Evolutionary conservation across 768 basidiomycete genomes (phyloP).

Genomic region (Mycena rosella): DNA sequence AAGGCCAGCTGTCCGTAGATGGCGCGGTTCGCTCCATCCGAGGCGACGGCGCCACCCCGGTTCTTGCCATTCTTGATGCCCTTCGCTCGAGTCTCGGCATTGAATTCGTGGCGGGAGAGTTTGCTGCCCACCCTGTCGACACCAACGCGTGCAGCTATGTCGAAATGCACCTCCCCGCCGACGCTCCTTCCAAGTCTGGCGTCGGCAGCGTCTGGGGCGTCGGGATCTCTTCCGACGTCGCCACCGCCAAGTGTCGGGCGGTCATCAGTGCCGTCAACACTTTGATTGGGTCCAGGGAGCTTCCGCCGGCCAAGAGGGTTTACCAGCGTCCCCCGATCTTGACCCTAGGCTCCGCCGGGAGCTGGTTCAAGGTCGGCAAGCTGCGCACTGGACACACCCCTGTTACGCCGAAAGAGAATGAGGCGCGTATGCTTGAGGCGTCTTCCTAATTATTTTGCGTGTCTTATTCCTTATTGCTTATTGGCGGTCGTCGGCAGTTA

Average conservation of each 20-base stretch:
- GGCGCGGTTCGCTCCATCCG: slow-evolving; percentile 72
- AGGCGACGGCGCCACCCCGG: slow-evolving; percentile 85
- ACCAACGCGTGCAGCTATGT: slow-evolving; percentile 83
- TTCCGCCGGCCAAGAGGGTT: slow-evolving; percentile 55
- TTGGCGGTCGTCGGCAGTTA: too few species aligned
- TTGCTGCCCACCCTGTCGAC: slow-evolving; percentile 76
- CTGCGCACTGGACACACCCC: slow-evolving; percentile 13
- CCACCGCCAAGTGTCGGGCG: slow-evolving; percentile 78
- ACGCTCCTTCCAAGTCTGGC: slow-evolving; percentile 66
- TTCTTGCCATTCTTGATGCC: slow-evolving; percentile 83
- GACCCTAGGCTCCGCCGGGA: not conserved
- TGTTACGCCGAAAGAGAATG: too few species aligned
- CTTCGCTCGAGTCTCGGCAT: slow-evolving; percentile 74
- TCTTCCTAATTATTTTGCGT: too few species aligned
- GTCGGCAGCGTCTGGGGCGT: slow-evolving; percentile 73
- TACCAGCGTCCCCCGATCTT: slow-evolving; percentile 13
- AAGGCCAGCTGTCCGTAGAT: slow-evolving; percentile 77
- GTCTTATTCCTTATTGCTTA: too few species aligned
- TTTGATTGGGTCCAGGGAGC: slow-evolving; percentile 63
- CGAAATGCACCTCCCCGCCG: slow-evolving; percentile 70
- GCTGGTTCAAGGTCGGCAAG: slow-evolving; percentile 14
- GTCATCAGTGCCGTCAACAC: slow-evolving; percentile 80
- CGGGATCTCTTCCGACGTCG: slow-evolving; percentile 80
- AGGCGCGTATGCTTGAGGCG: too few species aligned
- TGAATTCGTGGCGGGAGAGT: slow-evolving; percentile 77